Conservation (phyloP, 2,329 filamentous ascomycete species). For the Neopestalotiopsis sp. region DNA sequence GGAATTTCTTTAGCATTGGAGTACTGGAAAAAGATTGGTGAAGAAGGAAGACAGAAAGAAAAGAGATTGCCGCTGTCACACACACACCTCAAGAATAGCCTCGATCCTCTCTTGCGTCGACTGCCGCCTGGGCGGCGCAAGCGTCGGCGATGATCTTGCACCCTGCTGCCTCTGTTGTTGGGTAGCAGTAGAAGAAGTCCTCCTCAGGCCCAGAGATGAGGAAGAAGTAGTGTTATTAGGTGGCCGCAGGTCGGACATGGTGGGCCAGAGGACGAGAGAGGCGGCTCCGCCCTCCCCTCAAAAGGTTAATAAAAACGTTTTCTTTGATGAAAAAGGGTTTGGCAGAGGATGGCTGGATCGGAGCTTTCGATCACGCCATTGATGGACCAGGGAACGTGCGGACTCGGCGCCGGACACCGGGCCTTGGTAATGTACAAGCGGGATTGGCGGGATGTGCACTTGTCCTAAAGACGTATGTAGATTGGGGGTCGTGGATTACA, state of each 20-base stretch:
- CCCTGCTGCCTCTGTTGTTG: slow-evolving; percentile 20
- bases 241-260: slow-evolving; percentile 9
- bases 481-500: no score
- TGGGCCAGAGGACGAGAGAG: background rate
- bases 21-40: no score
- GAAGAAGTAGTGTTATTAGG: slow-evolving; percentile 4
- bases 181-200: slow-evolving; percentile 20
- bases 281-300: background rate
- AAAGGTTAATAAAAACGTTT: background rate
- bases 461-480: no score
- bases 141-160: slow-evolving; percentile 18
- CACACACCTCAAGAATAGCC: slow-evolving; percentile 52
- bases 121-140: slow-evolving; percentile 25
- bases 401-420: background rate
- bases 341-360: background rate
- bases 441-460: no score
- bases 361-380: background rate
- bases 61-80: slow-evolving; percentile 12
- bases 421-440: background rate
- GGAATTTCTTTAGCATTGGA: no score
- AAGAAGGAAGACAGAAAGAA: no score
- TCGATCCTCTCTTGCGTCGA: slow-evolving; percentile 47
- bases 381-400: background rate
- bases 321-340: background rate
- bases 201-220: slow-evolving; percentile 19